Conservation (phyloP, 2,329 filamentous ascomycete genomes). For the Tricladium varicosporioides region DNA sequence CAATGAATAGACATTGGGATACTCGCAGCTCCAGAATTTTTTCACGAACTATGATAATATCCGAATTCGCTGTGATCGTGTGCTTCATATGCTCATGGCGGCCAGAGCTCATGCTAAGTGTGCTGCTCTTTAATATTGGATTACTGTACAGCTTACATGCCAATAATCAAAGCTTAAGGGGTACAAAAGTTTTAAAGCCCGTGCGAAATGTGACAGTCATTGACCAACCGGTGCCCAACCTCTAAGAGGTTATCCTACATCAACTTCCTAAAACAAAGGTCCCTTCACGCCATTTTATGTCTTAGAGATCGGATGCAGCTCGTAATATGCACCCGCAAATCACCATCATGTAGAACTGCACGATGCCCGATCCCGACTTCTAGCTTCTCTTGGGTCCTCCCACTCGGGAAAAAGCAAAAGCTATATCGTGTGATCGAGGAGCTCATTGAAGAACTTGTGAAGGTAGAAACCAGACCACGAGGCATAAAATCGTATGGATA, state of each 20-base stretch:
- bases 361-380: not conserved
- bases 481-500: no score
- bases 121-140: no score
- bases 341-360: not conserved
- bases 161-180: no score
- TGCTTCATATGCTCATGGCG: no score
- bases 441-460: not conserved
- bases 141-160: no score
- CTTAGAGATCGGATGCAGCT: not conserved
- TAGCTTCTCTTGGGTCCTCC: not conserved
- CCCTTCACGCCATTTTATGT: not conserved
- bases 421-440: not conserved
- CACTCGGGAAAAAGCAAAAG: not conserved
- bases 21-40: not conserved
- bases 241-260: not conserved
- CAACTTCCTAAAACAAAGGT: not conserved
- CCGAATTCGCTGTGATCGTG: no score
- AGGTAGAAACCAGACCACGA: no score
- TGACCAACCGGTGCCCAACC: not conserved
- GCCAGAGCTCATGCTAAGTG: no score
- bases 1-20: constrained; percentile 16
- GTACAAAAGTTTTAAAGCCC: no score
- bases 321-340: not conserved
- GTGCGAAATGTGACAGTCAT: no score
- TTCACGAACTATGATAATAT: not conserved